Conservation (phyloP, 352 stramenopile genomes). For the Achlya hypogyna region DNA sequence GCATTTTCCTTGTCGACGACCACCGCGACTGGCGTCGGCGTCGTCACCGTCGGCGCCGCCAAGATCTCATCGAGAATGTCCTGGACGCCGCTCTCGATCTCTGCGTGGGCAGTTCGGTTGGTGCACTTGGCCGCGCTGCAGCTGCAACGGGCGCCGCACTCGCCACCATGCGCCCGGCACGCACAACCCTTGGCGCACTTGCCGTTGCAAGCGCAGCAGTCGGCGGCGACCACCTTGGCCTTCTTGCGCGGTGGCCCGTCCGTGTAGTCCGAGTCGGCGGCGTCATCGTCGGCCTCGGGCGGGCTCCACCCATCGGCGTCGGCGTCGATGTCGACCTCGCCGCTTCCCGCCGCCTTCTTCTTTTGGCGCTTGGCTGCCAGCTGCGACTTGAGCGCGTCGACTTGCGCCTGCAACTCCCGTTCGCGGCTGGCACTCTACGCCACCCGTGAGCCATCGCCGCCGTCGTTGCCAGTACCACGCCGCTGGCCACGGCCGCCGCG, state of each 20-base stretch:
- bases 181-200: constrained; percentile 65
- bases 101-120: constrained; percentile 34
- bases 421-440: not conserved
- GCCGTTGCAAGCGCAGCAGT: constrained; percentile 56
- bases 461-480: not conserved
- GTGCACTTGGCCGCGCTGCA: constrained; percentile 50
- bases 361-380: not conserved
- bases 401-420: not conserved
- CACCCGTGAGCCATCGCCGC: not conserved
- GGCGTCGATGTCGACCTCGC: constrained; percentile 32
- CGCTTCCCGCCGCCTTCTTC: constrained; percentile 33
- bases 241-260: constrained; percentile 30
- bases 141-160: constrained; percentile 38
- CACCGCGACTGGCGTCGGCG: not conserved
- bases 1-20: constrained; percentile 2
- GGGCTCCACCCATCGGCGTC: constrained; percentile 42
- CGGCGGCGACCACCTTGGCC: constrained; percentile 15
- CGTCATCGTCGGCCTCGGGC: constrained; percentile 45
- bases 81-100: not conserved
- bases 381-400: constrained; percentile 23
- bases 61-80: not conserved
- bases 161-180: constrained; percentile 37
- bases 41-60: not conserved
- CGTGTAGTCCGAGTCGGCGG: constrained; percentile 58
- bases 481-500: not conserved